Base-by-base conservation (phyloP, 495 filamentous ascomycete species). In the Xylaria intraflava region DNA sequence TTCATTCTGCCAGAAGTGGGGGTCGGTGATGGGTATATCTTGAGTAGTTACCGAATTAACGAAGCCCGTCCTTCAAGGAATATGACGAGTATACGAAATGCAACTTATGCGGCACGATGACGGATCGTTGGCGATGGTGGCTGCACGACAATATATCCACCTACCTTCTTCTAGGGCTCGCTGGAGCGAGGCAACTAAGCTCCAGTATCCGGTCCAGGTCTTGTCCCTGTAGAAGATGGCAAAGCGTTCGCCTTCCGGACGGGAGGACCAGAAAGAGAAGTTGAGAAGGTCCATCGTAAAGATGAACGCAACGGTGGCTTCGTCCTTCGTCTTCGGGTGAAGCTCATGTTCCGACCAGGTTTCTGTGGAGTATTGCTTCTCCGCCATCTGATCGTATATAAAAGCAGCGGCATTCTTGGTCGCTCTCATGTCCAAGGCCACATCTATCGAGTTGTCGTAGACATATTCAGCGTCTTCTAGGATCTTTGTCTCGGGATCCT, bases 231-330 rank as follows among this genome's bases (percentile, higher is more conserved):
- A 97, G 38, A 85, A 83, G 6, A 97, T 75, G 8, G 84, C 75
- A 69, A 94, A 97, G 27, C 87, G 73, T 56, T 86, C 76, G 10
- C 80, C 74, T 29, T 81, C 77, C 2, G 66, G 49, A 46, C 73
- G 72, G 29, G 85, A 84, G 22, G 88, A 92, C 91, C 92, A 98
- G 69, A 98, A 98, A 26, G 83, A 90, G 62, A 97, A 98, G 65
- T 98, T 98, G 50, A 98, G 73, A 12, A 98, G 66, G 64, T 98
- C 93, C 89, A 97, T 94, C 12, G 87, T 87, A 66, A 98, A 96
- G 44, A 98, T 90, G 62, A 97, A 96, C 56, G 89, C 82, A 10
- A 95, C 81, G 0, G 88, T 88, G 33, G 70, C 80, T 60, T 87
- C 84, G 61, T 93, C 81, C 53, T 87, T 87, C 10, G 78, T 55